Percentiles rank a stretch among this genome's conserved stretches.
These are phyloP conservation scores for Diplocarpon rosae DNA, from an alignment of 2,329 filamentous ascomycete species.

Conservation along the genomic window DNA sequence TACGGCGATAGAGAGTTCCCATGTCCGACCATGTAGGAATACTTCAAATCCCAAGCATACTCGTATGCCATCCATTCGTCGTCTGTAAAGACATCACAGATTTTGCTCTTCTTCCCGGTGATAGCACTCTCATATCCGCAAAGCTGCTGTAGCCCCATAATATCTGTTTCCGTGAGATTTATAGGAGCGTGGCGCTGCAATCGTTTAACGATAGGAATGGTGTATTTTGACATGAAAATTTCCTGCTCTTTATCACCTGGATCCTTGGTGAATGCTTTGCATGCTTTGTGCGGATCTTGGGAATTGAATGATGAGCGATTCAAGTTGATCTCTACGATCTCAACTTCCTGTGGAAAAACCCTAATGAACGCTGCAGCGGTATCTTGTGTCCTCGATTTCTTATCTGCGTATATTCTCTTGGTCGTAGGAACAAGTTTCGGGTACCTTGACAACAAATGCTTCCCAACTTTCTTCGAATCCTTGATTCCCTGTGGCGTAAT, in stretches of 20 bases:
- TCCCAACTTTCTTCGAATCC: slow-evolving; percentile 23
- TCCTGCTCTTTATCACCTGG: slow-evolving; percentile 19
- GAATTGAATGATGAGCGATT: slow-evolving; percentile 39
- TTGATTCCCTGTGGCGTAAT: slow-evolving; percentile 24
- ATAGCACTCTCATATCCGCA: slow-evolving; percentile 58
- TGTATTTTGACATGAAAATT: slow-evolving; percentile 42
- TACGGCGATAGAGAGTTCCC: slow-evolving; percentile 45
- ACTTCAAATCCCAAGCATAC: slow-evolving; percentile 52
- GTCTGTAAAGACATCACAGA: slow-evolving; percentile 49
- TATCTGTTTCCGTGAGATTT: slow-evolving; percentile 51
- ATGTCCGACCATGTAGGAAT: slow-evolving; percentile 56
- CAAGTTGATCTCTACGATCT: slow-evolving; percentile 30
- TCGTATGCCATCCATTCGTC: slow-evolving; percentile 58
- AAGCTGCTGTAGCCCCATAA: slow-evolving; percentile 55
- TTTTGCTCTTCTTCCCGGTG: slow-evolving; percentile 45
- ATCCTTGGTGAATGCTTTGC: slow-evolving; percentile 39
- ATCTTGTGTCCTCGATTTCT: slow-evolving; percentile 24
- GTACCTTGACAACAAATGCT: slow-evolving; percentile 22
- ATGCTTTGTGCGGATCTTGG: slow-evolving; percentile 39
- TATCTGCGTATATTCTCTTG: slow-evolving; percentile 24
- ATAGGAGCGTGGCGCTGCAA: slow-evolving; percentile 42
- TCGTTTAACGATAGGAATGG: slow-evolving; percentile 47
- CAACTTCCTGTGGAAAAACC: slow-evolving; percentile 22
- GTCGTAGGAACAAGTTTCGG: slow-evolving; percentile 22
- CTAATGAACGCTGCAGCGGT: slow-evolving; percentile 22